These are phyloP conservation scores for Solanum peruvianum DNA, from an alignment of 257 asterid species.

Conservation along the genomic window DNA sequence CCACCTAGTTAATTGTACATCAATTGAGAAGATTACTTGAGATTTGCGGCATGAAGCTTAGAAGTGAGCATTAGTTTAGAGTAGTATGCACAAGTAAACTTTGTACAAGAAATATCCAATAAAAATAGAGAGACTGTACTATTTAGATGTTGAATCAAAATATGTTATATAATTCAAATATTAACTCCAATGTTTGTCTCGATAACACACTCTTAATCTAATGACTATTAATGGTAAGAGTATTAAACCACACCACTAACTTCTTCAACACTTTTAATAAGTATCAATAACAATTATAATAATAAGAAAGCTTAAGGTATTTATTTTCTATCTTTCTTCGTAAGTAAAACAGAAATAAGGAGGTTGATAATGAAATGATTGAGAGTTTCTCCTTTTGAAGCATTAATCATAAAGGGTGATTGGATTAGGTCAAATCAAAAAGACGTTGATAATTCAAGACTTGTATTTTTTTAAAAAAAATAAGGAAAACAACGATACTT, in stretches of 20 bases:
- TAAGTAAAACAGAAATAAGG: neutral
- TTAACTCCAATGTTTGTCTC: neutral
- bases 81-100: neutral
- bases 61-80: neutral
- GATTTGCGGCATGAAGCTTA: neutral
- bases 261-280: neutral
- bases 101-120: neutral
- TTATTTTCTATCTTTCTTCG: no score
- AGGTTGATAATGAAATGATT: no score
- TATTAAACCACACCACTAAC: neutral
- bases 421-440: neutral
- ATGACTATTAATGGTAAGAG: neutral
- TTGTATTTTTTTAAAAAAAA: no score
- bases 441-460: no score
- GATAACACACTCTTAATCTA: neutral
- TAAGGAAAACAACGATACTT: neutral
- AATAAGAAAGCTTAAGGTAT: no score
- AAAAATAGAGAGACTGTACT: no score
- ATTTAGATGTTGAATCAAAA: no score
- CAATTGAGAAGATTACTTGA: neutral
- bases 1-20: neutral
- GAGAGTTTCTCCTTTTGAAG: neutral
- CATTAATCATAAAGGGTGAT: neutral
- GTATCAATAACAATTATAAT: neutral
- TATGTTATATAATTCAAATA: no score